These are phyloP conservation scores for Jackrogersella multiformis DNA, from an alignment of 495 filamentous ascomycete species.

Conservation along the genomic window DNA sequence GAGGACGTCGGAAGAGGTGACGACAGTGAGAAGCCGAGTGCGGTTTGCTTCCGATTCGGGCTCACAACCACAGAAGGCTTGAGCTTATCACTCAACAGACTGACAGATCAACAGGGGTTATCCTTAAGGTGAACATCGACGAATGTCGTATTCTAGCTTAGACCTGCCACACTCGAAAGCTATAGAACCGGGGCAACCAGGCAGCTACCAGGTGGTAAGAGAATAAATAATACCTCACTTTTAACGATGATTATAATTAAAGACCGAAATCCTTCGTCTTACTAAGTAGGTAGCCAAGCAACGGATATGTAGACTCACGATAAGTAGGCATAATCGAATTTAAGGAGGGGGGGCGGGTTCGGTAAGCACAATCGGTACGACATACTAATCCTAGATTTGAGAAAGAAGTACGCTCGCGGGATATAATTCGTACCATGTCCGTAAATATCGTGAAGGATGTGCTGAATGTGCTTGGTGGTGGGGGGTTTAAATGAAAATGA, in stretches of 20 bases:
- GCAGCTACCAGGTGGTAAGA: not conserved
- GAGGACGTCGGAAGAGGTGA: constrained; percentile 17
- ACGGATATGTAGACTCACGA: not conserved
- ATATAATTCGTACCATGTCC: constrained; percentile 7
- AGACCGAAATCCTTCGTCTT: not conserved
- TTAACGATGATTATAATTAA: not conserved
- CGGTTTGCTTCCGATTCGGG: constrained; percentile 15
- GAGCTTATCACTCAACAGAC: not conserved
- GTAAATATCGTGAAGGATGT: constrained; percentile 22
- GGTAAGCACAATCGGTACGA: constrained; percentile 27
- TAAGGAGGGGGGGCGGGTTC: not conserved
- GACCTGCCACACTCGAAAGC: not conserved
- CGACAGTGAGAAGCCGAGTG: constrained; percentile 9
- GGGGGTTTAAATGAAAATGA: constrained; percentile 13
- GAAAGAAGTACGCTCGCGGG: constrained; percentile 7
- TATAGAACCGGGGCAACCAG: not conserved
- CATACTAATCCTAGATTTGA: constrained; percentile 33
- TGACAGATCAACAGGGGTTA: not conserved
- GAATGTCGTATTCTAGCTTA: not conserved
- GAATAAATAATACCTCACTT: constrained; percentile 9
- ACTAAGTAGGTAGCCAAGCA: not conserved
- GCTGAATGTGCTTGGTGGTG: constrained; percentile 1
- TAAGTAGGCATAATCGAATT: not conserved
- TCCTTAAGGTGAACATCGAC: not conserved
- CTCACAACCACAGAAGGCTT: not conserved